Conservation (phyloP, 176 grass and related monocot genomes). For the Oryza australiensis region DNA sequence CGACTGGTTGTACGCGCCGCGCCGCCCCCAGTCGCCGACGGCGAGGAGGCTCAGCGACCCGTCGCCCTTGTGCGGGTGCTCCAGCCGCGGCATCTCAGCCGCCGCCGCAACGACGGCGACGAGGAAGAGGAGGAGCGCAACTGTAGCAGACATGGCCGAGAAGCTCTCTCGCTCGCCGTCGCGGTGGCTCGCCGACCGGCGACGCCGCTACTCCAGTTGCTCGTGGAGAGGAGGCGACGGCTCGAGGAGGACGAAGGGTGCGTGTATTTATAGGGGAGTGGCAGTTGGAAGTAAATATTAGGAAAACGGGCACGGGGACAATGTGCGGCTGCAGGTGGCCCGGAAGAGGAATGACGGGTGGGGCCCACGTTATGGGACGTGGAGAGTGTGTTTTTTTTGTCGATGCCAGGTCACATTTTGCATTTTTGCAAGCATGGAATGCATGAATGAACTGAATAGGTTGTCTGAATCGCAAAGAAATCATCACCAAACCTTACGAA, state of each 20-base stretch:
- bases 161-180: neutral
- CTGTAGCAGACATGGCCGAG: slow-evolving; percentile 22
- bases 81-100: slow-evolving; percentile 42
- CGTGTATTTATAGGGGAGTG: neutral
- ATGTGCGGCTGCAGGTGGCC: neutral
- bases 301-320: neutral
- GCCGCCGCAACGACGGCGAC: too few relatives aligned
- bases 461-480: too few relatives aligned
- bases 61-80: slow-evolving; percentile 45
- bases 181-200: slow-evolving; percentile 19
- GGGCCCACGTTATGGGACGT: neutral
- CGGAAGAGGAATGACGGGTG: neutral
- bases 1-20: slow-evolving; percentile 57
- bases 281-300: neutral
- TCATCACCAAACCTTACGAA: too few relatives aligned
- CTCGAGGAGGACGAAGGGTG: neutral
- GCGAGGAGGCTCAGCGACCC: slow-evolving; percentile 48
- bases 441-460: neutral
- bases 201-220: neutral
- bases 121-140: neutral
- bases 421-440: neutral
- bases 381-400: neutral
- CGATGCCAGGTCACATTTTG: neutral
- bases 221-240: neutral
- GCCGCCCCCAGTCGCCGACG: slow-evolving; percentile 59